Base-by-base conservation (phyloP, 495 filamentous ascomycete genomes). In the Aspergillus indologenus region DNA sequence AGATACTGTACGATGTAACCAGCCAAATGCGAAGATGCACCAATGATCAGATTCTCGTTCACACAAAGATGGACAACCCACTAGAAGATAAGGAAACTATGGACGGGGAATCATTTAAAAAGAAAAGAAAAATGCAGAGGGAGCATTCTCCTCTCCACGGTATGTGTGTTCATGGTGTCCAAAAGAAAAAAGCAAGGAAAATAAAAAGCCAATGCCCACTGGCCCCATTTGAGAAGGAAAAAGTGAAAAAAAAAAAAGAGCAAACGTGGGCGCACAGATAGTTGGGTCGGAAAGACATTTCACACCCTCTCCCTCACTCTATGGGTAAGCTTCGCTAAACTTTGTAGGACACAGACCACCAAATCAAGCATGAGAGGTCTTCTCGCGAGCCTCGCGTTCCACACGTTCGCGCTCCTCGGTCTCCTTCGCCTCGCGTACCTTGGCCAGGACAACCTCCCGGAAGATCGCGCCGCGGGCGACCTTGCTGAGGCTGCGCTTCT, bases 391-490 rank as follows among this genome's bases (percentile, higher is more conserved):
- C 50, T 76, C 73, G 24, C 69, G 84, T 65, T 86, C 85, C 5
- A 88, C 73, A 71, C 85, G 85, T 61, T 86, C 77, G 34, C 84
- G 83, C 71, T 92, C 86, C 67, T 96, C 89, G 57, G 87, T 79
- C 62, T 90, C 87, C 81, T 96, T 97, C 82, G 88, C 88, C 71
- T 98, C 93, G 45, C 88, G 83, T 21, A 97, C 92, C 78, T 98
- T 98, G 51, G 94, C 95, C 18, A 98, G 79, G 1, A 98, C 95
- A n/a, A 98, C 90, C 69, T 97, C 94, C 58, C 90, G 83, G 83
- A 98, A 98, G 68, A 98, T 97, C 24, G 91, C 94, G 26, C 90
- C 87, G 67, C 90, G 90, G 59, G 92, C 91, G 65, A 89, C 76
- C 64, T 84, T 88, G 61, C 84, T 88, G 24, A 97, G 77, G 57